phyloP scores from a whole-genome alignment of 225 moss, liverwort and hornwort genomes.

The Lunularia cruciata region DNA sequence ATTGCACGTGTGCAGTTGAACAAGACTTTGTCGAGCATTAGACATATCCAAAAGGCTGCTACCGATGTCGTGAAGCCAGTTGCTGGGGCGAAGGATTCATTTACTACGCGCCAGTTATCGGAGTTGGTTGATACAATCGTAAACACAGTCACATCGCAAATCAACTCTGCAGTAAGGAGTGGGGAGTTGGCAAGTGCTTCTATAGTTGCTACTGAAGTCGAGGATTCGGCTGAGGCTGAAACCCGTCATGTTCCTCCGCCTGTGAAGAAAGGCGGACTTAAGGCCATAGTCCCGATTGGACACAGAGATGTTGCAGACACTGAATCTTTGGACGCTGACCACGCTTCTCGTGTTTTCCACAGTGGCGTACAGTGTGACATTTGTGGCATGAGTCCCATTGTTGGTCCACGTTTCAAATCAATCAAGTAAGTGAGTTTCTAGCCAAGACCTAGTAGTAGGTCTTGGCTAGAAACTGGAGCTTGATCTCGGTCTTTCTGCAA shows the following conservation, averaged over 20 bases:
- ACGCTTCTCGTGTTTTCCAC: conserved; percentile 19
- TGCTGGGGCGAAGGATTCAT: background rate
- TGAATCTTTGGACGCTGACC: background rate
- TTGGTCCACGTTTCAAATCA: conserved; percentile 80
- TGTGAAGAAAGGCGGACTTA: background rate
- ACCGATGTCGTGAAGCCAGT: conserved; percentile 12
- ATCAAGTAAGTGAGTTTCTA: conserved; percentile 49
- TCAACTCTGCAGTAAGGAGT: conserved; percentile 3
- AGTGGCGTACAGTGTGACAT: conserved; percentile 70
- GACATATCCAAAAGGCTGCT: background rate
- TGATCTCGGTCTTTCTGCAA: no score
- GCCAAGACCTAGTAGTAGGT: no score
- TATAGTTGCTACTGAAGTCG: background rate
- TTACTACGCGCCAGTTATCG: conserved; percentile 13
- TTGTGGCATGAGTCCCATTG: conserved; percentile 64
- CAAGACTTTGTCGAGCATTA: background rate
- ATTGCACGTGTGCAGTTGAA: background rate
- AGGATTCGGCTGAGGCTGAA: background rate
- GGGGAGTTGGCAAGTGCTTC: background rate
- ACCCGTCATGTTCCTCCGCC: background rate
- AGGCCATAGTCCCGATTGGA: background rate
- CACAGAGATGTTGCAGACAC: background rate
- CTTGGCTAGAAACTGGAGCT: no score
- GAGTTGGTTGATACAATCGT: conserved; percentile 23
- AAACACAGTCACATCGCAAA: background rate